Conservation (phyloP, 1,284 basidiomycete species). For the Tylopilus orsonianus region DNA sequence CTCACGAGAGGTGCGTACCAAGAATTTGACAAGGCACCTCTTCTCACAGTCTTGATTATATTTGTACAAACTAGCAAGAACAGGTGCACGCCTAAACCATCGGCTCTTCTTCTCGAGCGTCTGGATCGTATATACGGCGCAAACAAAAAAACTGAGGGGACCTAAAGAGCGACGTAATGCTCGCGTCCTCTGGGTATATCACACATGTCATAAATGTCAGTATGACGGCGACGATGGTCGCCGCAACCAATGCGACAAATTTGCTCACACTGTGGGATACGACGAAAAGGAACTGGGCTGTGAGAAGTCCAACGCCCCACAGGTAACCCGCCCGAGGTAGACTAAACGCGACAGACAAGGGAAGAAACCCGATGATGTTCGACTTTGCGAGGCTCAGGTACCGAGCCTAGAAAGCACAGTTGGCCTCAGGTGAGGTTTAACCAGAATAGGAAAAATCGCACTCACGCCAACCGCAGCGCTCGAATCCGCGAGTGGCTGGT, state of each 20-base stretch:
- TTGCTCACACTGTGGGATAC: slow-evolving; percentile 12
- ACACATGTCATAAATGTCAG: slow-evolving; percentile 21
- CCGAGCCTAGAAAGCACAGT: slow-evolving; percentile 19
- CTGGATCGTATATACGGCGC: slow-evolving; percentile 8
- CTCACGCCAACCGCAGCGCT: slow-evolving; percentile 27
- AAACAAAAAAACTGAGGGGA: slow-evolving; percentile 9
- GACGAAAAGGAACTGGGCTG: slow-evolving; percentile 25
- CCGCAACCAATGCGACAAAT: slow-evolving; percentile 15
- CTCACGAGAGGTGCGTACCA: too few relatives aligned
- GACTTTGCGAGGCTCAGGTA: slow-evolving; percentile 28
- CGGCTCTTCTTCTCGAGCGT: neutral
- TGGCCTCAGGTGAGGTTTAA: neutral
- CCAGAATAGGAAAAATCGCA: neutral
- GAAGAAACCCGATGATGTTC: slow-evolving; percentile 22
- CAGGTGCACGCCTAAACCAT: slow-evolving; percentile 22
- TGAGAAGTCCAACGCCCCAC: slow-evolving; percentile 28
- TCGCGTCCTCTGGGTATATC: slow-evolving; percentile 21
- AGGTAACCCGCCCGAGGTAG: slow-evolving; percentile 29
- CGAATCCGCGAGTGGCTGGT: slow-evolving; percentile 23
- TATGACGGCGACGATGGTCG: slow-evolving; percentile 10
- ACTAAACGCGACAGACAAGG: slow-evolving; percentile 29
- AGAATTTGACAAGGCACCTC: slow-evolving; percentile 22
- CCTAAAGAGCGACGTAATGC: neutral
- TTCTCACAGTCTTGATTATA: slow-evolving; percentile 1
- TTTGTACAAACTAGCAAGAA: neutral